These are phyloP conservation scores for Hypoxylon sp. DNA, from an alignment of 2,329 filamentous ascomycete species.

Conservation along the genomic window DNA sequence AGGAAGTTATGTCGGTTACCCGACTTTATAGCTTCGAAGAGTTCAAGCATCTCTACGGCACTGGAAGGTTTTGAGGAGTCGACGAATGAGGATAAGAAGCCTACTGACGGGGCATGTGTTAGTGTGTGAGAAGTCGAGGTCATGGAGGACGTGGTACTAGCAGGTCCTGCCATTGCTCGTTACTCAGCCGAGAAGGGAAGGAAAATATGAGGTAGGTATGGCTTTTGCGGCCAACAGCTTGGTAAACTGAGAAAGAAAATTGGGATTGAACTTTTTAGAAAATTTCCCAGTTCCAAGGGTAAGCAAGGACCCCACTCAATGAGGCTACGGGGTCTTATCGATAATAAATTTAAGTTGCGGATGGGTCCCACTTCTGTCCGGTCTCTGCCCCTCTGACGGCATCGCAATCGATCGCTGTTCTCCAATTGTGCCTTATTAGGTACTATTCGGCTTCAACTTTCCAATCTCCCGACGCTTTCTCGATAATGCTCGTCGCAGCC, in stretches of 20 bases:
- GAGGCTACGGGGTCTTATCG: conserved; percentile 27
- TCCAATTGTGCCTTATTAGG: neutral
- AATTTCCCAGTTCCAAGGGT: conserved; percentile 42
- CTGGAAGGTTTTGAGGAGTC: conserved; percentile 49
- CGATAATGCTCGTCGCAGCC: conserved; percentile 48
- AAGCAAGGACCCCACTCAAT: conserved; percentile 30
- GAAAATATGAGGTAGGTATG: conserved; percentile 2
- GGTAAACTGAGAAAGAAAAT: conserved; percentile 26
- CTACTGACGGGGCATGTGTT: conserved; percentile 63
- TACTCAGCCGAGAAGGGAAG: conserved; percentile 15
- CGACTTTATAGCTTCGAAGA: conserved; percentile 69
- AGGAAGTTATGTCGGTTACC: conserved; percentile 79
- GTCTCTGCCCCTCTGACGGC: conserved; percentile 29
- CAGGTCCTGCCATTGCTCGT: conserved; percentile 53
- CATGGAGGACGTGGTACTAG: conserved; percentile 69
- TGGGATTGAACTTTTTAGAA: conserved; percentile 18
- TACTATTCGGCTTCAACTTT: neutral
- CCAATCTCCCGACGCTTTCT: neutral
- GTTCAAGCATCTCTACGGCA: conserved; percentile 59
- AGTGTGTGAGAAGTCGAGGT: conserved; percentile 75
- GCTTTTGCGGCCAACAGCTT: conserved; percentile 12
- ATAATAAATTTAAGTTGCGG: conserved; percentile 23
- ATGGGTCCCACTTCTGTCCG: conserved; percentile 11
- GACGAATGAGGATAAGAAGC: conserved; percentile 55
- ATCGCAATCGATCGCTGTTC: conserved; percentile 9